phyloP scores from a whole-genome alignment of 73 alveolate species.

The Stentor coeruleus region DNA sequence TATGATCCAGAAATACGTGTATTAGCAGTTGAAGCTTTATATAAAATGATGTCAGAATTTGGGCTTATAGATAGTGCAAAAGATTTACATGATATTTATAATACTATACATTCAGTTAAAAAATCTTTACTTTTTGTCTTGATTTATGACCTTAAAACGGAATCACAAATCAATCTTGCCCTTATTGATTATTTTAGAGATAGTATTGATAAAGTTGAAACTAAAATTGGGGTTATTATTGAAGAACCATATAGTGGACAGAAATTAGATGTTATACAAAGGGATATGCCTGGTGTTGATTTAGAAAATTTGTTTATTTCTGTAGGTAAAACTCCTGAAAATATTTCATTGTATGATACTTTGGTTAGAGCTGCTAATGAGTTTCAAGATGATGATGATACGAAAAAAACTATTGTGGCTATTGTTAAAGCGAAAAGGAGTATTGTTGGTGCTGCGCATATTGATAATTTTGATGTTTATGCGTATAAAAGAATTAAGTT shows the following conservation, averaged over 20 bases:
- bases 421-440: neutral
- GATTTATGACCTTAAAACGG: neutral
- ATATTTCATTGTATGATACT: neutral
- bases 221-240: neutral
- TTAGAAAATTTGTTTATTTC: neutral
- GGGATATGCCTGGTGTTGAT: conserved; percentile 14
- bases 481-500: too few species aligned
- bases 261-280: neutral
- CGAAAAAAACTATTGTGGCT: neutral
- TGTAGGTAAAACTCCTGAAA: neutral
- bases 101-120: neutral
- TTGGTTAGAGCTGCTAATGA: neutral
- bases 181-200: neutral
- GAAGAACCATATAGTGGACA: neutral
- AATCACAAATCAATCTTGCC: neutral
- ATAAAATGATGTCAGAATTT: neutral
- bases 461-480: neutral
- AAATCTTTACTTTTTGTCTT: neutral
- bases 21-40: neutral
- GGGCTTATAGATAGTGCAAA: neutral
- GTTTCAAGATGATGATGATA: neutral
- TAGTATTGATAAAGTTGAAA: neutral
- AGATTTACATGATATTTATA: neutral
- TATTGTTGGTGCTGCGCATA: neutral
- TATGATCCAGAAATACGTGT: neutral